Base-by-base conservation (phyloP, 2,329 filamentous ascomycete species). In the Neonectria coccinea region DNA sequence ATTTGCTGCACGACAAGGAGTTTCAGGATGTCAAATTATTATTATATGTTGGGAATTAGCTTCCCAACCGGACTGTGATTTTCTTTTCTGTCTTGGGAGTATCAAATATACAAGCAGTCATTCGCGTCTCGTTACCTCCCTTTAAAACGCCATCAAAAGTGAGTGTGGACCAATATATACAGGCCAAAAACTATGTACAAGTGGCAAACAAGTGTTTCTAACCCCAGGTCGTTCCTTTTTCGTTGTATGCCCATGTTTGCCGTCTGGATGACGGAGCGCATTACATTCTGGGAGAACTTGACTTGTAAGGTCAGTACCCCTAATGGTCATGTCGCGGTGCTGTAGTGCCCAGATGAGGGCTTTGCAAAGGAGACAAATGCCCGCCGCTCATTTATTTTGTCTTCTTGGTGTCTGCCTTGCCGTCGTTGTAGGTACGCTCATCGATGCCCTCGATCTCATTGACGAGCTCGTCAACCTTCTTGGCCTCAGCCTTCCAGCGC, bases 401-500 rank as follows among this genome's bases (percentile, higher is more conserved):
- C 81, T 86, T 87, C 80, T 87, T 87, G 29, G 75, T 69, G 52
- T 78, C 76, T 6, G n/a, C 25, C 14, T 22, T 33, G 4, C 78
- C 76, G 14, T 70, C 64, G 3, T 66, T 68, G 70, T 87, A 87
- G 7, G 78, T 80, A 47, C 85, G 82, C 69, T 85, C 84, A 63
- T 87, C 85, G n/a, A 70, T 68, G 52, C 85, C 85, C 74, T 87
- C 85, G 45, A 97, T 92, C 75, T 92, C 87, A 78, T 89, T 86
- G 62, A 94, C 88, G 68, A 94, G 89, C 73, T 83, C 83, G 79
- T 96, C 92, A 84, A 93, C 93, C 77, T 91, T 91, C 76, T 87
- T 84, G 65, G 85, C 84, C 82, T 97, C 94, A 75, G 88, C 87
- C 75, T 90, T 86, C 93, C 93, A 97, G 77, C 93, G 91, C 65